Evolutionary conservation across 768 basidiomycete species (phyloP).

Genomic region (Macrolepiota dolichaula): DNA sequence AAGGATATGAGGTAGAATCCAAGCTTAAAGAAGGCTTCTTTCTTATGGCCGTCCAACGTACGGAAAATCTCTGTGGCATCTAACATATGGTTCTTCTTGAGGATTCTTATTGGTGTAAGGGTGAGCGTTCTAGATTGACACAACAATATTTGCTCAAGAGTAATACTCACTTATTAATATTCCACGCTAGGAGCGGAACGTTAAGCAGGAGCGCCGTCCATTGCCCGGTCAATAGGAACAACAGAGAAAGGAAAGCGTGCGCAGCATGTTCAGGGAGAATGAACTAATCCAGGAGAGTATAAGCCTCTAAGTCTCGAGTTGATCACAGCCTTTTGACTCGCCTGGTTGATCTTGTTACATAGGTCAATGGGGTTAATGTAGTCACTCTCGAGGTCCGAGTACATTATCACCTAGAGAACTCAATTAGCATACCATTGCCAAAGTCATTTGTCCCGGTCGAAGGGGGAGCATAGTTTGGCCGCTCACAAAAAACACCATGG

Average conservation of each 20-base stretch:
- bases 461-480: not conserved
- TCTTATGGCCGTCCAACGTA: constrained; percentile 89
- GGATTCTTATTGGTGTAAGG: constrained; percentile 19
- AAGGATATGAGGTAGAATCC: constrained; percentile 88
- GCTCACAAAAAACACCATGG: constrained; percentile 97
- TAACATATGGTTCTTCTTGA: constrained; percentile 92
- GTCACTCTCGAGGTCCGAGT: constrained; percentile 98
- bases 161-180: constrained; percentile 84
- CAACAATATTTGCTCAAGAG: not conserved
- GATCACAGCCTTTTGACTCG: constrained; percentile 28
- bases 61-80: constrained; percentile 99
- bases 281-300: constrained; percentile 53
- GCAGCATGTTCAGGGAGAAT: constrained; percentile 94
- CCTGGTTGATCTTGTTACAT: constrained; percentile 98
- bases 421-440: not conserved
- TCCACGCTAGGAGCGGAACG: constrained; percentile 82
- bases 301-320: not conserved
- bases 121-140: not conserved
- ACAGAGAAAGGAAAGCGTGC: constrained; percentile 81
- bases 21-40: constrained; percentile 91
- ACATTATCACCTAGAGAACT: constrained; percentile 88
- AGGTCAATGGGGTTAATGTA: constrained; percentile 99
- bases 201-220: constrained; percentile 91
- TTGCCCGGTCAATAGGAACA: constrained; percentile 91
- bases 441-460: not conserved